Evolutionary conservation across 441 rosid genomes (phyloP).

Genomic region (Theobroma grandiflorum): DNA sequence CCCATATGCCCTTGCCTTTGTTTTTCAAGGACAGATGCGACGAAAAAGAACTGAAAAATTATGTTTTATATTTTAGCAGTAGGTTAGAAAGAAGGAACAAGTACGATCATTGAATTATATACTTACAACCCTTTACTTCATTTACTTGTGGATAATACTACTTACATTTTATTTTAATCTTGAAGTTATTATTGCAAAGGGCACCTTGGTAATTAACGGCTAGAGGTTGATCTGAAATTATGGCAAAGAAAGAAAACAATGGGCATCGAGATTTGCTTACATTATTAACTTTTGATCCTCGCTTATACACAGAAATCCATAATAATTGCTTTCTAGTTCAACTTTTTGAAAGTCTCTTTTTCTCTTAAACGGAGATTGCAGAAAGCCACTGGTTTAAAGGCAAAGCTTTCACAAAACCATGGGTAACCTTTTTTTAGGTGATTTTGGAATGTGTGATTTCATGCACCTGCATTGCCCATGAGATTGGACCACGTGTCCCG

Average conservation of each 20-base stretch:
- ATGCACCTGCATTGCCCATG: background rate
- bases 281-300: background rate
- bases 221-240: background rate
- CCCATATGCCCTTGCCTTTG: constrained; percentile 24
- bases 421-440: constrained; percentile 19
- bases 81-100: background rate
- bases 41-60: background rate
- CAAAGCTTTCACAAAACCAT: constrained; percentile 32
- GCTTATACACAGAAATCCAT: background rate
- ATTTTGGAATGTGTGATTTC: background rate
- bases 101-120: background rate
- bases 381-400: constrained; percentile 31
- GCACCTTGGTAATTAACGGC: background rate
- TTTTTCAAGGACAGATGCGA: background rate
- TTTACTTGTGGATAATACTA: too few relatives aligned
- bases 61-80: too few relatives aligned
- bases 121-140: background rate
- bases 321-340: background rate
- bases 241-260: background rate
- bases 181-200: background rate
- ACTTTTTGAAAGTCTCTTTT: background rate
- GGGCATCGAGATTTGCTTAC: background rate
- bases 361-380: background rate
- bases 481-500: constrained; percentile 24
- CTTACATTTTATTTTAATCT: too few relatives aligned